Base-by-base conservation (phyloP, 1,139 yeast genomes). In the Protomyces arabidopsidicola region DNA sequence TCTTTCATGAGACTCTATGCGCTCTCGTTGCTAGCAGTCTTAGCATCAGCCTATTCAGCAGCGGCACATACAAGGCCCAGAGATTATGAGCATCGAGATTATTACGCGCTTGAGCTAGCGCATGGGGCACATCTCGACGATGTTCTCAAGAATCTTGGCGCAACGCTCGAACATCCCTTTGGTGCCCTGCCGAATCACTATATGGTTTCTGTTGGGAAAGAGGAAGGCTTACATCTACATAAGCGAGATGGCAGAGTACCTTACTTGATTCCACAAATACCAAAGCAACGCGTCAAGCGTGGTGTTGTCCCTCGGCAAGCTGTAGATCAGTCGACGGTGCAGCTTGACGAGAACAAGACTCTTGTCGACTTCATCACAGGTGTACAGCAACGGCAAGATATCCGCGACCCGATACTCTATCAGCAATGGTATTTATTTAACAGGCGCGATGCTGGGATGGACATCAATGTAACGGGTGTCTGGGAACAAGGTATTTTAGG, bases 401-500 rank as follows among this genome's bases (percentile, higher is more conserved):
- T 93, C 63, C 73, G 80, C 24, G 99, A 93, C 75, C 98, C 98
- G 0, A 76, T 81, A 16, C 93, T 95, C 72, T 73, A 76, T 9
- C 79, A 82, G 54, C 99, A 95, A 75, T 95, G 99, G 99, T 97
- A 93, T 75, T 75, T 95, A 36, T 75, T 87, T 53, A 95, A 95
- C 72, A 78, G 89, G 0, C 73, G 75, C 1, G 84, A 77, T 69
- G 89, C 89, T 0, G 96, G 96, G 0, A 81, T 90, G 70, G 98
- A 93, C 72, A 84, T 93, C 60, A 93, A 95, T 72, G 95, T 90
- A 12, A 78, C 90, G 0, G 95, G 89, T 0, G 84, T 90, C 20
- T 93, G 98, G 98, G 78, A 79, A 50, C 85, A 85, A 69, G 68
- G 69, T 60, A 82, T 87, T 64, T 87, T 95, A 0, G 99, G 99